Base-by-base conservation (phyloP, 768 basidiomycete species). In the Amyloporia xantha region DNA sequence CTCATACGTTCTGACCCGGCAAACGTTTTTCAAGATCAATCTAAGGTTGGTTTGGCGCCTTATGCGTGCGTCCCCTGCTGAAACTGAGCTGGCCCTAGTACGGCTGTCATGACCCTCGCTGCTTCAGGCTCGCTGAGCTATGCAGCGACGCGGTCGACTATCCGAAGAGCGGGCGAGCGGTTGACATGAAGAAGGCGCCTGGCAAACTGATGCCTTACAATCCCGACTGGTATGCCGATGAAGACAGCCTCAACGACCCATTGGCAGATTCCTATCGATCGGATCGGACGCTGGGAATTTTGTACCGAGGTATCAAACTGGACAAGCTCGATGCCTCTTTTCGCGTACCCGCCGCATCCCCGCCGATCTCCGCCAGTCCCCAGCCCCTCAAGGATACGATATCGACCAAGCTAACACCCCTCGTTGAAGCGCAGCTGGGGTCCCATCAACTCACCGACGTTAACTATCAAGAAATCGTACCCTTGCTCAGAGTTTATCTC, bases 141-240 rank as follows among this genome's bases (percentile, higher is more conserved):
- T 88, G 82, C 48, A 71, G 63, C 49, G 57, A 77, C 69, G 86
- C 87, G 0, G 87, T 91, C 3, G 88, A 90, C 59, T 91, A 86
- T 60, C 79, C 84, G 0, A 91, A 90, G 65, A 81, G 82, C 53
- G 88, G 86, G 10, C 76, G 76, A 37, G 75, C 78, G 1, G 83
- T 86, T 25, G 65, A 81, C 38, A 65, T 81, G 25, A 41, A 51
- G 30, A 36, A 35, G 10, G 47, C 85, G 40, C 86, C 88, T 2
- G 60, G 63, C 9, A 61, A 67, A 0, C 67, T 83, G 13, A 83
- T 86, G 39, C 71, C 70, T n/a, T 78, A 73, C 61, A 89, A 84
- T 56, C 87, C 87, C 1, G 88, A 90, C 60, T 91, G 88, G 88
- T 78, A 86, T 45, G 44, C 35, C 13, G 27, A 56, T 48, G 50